Conservation (phyloP, 768 basidiomycete genomes). For the Lactarius tabidus region DNA sequence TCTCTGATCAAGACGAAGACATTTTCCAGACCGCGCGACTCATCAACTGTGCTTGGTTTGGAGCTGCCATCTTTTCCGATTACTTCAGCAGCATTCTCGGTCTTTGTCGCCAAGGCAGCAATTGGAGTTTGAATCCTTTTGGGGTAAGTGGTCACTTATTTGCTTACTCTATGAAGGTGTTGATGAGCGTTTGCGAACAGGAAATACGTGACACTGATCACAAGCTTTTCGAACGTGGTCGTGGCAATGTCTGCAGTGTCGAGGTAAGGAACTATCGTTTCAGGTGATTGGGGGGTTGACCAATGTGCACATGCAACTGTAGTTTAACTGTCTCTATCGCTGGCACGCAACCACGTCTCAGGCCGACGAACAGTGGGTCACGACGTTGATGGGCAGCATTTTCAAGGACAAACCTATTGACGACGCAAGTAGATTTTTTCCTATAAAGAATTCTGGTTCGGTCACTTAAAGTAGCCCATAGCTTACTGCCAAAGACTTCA, state of each 20-base stretch:
- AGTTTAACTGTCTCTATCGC: constrained; percentile 86
- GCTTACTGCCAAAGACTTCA: constrained; percentile 50
- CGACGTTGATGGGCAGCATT: constrained; percentile 42
- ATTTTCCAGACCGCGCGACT: constrained; percentile 82
- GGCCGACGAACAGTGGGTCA: constrained; percentile 69
- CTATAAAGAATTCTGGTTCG: neutral
- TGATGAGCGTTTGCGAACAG: constrained; percentile 32
- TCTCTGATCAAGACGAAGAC: constrained; percentile 41
- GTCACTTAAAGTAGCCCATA: constrained; percentile 21
- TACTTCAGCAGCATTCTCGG: constrained; percentile 83
- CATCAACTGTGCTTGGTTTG: constrained; percentile 81
- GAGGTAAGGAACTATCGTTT: constrained; percentile 44
- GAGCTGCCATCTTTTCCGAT: constrained; percentile 71
- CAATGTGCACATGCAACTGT: neutral
- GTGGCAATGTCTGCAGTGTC: constrained; percentile 77
- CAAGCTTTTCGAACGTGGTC: constrained; percentile 68
- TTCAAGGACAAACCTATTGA: constrained; percentile 55
- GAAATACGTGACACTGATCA: constrained; percentile 65
- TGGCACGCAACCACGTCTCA: constrained; percentile 80
- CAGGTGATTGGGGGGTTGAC: neutral
- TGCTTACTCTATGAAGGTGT: neutral
- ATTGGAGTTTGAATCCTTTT: constrained; percentile 76
- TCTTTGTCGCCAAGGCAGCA: constrained; percentile 65
- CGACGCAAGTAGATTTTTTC: constrained; percentile 22
- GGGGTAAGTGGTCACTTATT: constrained; percentile 39